These are phyloP conservation scores for Mycena filopes DNA, from an alignment of 768 basidiomycete genomes.

Conservation along the genomic window DNA sequence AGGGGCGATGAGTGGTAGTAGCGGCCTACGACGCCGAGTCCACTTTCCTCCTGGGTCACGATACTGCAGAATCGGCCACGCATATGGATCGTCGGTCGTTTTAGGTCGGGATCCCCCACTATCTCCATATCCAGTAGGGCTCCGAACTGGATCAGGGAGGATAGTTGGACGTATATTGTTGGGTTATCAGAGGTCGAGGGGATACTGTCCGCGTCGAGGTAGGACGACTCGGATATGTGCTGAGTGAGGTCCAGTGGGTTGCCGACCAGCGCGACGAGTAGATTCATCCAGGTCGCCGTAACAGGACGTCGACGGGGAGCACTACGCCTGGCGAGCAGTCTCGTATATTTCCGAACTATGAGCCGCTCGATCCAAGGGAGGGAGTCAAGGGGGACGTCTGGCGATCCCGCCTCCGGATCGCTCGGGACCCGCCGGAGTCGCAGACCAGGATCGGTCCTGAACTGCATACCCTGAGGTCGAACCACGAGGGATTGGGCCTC, in stretches of 20 bases:
- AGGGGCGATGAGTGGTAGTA: neutral
- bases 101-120: neutral
- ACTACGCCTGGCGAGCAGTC: neutral
- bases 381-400: no score
- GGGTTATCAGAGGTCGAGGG: conserved; percentile 14
- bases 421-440: neutral
- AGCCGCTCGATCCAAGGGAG: no score
- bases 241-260: neutral
- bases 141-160: conserved; percentile 2
- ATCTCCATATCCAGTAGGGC: neutral
- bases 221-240: neutral
- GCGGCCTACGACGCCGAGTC: neutral
- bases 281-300: neutral
- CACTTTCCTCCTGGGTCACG: neutral
- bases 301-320: neutral
- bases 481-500: neutral
- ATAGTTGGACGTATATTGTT: neutral
- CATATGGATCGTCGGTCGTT: conserved; percentile 3
- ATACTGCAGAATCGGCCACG: conserved; percentile 10
- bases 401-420: no score
- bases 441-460: neutral
- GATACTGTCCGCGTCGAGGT: conserved; percentile 9
- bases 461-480: neutral
- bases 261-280: neutral
- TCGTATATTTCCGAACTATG: neutral